Evolutionary conservation across 2,329 filamentous ascomycete species (phyloP).

Genomic region (Talaromyces rugulosus): DNA sequence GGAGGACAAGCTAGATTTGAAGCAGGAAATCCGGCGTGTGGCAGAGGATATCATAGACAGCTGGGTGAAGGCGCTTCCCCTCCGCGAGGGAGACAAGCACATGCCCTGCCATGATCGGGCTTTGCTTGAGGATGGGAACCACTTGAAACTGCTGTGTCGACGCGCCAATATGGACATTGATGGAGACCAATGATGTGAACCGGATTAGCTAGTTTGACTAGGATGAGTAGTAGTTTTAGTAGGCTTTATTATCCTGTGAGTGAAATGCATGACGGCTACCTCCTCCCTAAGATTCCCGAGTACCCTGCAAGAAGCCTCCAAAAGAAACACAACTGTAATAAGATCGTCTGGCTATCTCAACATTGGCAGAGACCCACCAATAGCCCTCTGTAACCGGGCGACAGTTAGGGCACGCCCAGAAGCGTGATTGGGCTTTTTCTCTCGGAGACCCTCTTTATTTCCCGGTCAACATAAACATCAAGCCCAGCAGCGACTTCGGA

Average conservation of each 20-base stretch:
- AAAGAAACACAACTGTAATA: neutral
- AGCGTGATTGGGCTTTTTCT: too few relatives aligned
- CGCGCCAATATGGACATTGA: conserved; percentile 1
- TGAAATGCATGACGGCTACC: too few relatives aligned
- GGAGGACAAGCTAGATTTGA: conserved; percentile 4
- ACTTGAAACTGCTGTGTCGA: conserved; percentile 4
- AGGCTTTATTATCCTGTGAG: neutral
- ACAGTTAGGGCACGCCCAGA: neutral
- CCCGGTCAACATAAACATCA: neutral
- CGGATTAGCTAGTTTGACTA: neutral
- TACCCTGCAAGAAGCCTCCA: neutral
- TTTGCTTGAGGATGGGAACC: neutral
- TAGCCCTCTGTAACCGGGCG: neutral
- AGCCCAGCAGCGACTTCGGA: neutral
- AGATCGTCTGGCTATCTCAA: neutral
- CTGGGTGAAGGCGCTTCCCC: conserved; percentile 5
- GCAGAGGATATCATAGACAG: conserved; percentile 8
- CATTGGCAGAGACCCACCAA: neutral
- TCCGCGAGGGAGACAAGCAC: neutral
- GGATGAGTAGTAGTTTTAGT: neutral
- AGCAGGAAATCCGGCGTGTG: conserved; percentile 2
- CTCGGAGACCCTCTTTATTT: neutral
- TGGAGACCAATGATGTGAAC: neutral
- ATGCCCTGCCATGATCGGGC: neutral
- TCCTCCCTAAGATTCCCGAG: neutral